Percentiles rank a stretch among this genome's conserved stretches.
These are phyloP conservation scores for Suillus plorans DNA, from an alignment of 768 basidiomycete species.

Conservation along the genomic window DNA sequence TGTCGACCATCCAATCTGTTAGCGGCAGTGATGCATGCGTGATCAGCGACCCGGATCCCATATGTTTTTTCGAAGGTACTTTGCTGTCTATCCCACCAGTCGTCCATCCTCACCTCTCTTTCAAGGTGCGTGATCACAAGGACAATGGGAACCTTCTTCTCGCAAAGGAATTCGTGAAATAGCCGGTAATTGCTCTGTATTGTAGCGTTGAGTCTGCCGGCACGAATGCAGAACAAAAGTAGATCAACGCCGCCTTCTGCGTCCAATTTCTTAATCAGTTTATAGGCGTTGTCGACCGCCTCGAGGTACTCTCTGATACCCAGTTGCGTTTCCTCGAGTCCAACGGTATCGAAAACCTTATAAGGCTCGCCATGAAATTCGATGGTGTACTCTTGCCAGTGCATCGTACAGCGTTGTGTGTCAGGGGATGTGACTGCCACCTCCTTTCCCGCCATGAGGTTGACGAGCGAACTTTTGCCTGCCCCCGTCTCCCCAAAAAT, in stretches of 20 bases:
- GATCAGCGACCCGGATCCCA: constrained; percentile 29
- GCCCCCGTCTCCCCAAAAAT: constrained; percentile 33
- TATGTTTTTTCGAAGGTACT: constrained; percentile 19
- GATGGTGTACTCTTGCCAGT: constrained; percentile 26
- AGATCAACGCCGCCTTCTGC: constrained; percentile 30
- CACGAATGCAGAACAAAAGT: constrained; percentile 40
- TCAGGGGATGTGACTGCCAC: constrained; percentile 33
- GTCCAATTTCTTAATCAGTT: constrained; percentile 23
- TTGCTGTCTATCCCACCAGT: constrained; percentile 35
- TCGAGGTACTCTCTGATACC: constrained; percentile 27
- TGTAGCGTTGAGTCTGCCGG: constrained; percentile 27
- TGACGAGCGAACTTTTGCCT: constrained; percentile 46
- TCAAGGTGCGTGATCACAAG: constrained; percentile 42
- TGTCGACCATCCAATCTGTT: constrained; percentile 26
- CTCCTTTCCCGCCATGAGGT: constrained; percentile 35
- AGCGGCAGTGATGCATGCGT: constrained; percentile 42
- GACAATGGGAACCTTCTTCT: constrained; percentile 38
- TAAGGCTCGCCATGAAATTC: constrained; percentile 9
- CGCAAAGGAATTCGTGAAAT: constrained; percentile 40
- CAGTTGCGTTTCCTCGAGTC: constrained; percentile 31
- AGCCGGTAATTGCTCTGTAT: constrained; percentile 38
- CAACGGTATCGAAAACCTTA: constrained; percentile 32
- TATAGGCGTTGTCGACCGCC: constrained; percentile 28
- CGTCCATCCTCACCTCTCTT: constrained; percentile 33
- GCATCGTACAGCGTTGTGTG: constrained; percentile 34